These are phyloP conservation scores for Chlamydomonas incerta DNA, from an alignment of 139 green algal species.

Conservation along the genomic window DNA sequence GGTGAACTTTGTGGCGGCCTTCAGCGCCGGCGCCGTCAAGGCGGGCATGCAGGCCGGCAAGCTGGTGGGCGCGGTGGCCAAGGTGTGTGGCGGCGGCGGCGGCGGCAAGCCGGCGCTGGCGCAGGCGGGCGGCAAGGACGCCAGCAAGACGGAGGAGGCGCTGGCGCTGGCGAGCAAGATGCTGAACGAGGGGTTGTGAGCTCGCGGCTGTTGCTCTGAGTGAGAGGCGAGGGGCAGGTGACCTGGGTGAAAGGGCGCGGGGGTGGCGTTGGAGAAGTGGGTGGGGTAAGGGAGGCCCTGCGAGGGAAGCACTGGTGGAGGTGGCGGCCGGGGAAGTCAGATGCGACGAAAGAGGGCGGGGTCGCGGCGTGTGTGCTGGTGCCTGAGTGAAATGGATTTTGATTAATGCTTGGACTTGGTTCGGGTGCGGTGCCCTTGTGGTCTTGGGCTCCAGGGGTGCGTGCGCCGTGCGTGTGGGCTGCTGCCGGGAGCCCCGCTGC, in stretches of 20 bases:
- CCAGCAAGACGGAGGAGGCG: constrained; percentile 63
- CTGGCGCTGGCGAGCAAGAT: constrained; percentile 57
- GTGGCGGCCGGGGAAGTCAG: too few relatives aligned
- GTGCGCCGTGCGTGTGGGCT: too few relatives aligned
- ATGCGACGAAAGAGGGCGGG: too few relatives aligned
- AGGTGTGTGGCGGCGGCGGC: constrained; percentile 91
- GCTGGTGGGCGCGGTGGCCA: constrained; percentile 86
- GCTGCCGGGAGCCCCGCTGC: too few relatives aligned
- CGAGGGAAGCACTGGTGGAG: too few relatives aligned
- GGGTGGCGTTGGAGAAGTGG: neutral
- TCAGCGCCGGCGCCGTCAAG: constrained; percentile 48
- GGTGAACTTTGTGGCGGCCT: constrained; percentile 81
- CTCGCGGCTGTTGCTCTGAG: neutral
- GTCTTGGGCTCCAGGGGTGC: too few relatives aligned
- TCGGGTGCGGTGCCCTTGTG: too few relatives aligned
- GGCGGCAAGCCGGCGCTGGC: constrained; percentile 90
- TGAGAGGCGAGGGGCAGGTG: neutral
- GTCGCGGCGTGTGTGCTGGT: too few relatives aligned
- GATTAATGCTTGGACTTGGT: too few relatives aligned
- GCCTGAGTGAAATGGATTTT: too few relatives aligned
- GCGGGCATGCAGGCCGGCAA: constrained; percentile 71
- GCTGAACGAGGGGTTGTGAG: constrained; percentile 52
- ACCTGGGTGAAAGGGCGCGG: neutral
- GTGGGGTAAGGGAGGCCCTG: too few relatives aligned
- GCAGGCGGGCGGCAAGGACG: constrained; percentile 89